Evolutionary conservation across 352 stramenopile genomes (phyloP).

Genomic region (Pythium monospermum): DNA sequence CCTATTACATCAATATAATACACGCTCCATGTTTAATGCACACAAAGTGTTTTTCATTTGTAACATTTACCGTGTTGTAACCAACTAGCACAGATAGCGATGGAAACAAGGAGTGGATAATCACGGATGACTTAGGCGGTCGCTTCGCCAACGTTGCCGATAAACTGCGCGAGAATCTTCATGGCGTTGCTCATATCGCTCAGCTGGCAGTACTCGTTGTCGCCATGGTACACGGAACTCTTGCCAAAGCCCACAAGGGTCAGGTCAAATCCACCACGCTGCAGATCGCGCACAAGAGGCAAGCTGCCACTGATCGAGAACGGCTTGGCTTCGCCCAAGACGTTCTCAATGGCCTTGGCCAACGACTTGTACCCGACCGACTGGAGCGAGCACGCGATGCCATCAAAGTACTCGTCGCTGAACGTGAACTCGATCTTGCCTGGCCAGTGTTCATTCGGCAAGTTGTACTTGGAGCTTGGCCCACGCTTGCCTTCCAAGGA

Average conservation of each 20-base stretch:
- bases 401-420: conserved; percentile 74
- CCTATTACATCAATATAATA: no score
- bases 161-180: conserved; percentile 81
- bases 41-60: no score
- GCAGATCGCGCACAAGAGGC: conserved; percentile 71
- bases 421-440: conserved; percentile 89
- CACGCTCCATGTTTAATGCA: no score
- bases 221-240: conserved; percentile 86
- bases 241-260: conserved; percentile 76
- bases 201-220: conserved; percentile 90
- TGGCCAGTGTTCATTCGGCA: conserved; percentile 70
- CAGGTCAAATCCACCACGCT: conserved; percentile 69
- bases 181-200: conserved; percentile 84
- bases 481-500: conserved; percentile 78
- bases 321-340: conserved; percentile 79
- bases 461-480: conserved; percentile 88
- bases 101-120: no score
- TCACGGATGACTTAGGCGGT: conserved; percentile 15
- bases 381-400: conserved; percentile 90
- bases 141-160: conserved; percentile 61
- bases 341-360: conserved; percentile 60
- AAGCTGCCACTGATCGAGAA: conserved; percentile 90
- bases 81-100: no score
- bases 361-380: conserved; percentile 88
- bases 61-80: no score